Base-by-base conservation (phyloP, 179 eudicot genomes). In the Silene vulgaris region DNA sequence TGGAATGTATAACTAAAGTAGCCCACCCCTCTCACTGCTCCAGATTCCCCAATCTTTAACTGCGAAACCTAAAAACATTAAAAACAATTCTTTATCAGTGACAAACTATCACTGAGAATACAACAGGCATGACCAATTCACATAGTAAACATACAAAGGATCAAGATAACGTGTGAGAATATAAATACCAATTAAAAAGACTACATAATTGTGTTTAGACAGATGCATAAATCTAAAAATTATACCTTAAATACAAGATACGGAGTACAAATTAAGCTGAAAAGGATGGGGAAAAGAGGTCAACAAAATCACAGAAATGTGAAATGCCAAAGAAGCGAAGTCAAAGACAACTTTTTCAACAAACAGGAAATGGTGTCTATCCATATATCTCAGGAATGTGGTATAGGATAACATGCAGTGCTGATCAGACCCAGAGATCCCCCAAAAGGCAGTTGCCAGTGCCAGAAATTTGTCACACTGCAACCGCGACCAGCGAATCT, bases 11-110 rank as follows among this genome's bases (percentile, higher is more conserved):
- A 66, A 57, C 21, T 64, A 57, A 29, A 17, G 57, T 65, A 68
- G 78, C 90, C 82, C 76, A 94, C 97, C 93, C 98, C 97, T 62
- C 81, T 82, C 48, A 85, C 95, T 75, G 81, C 75, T 76, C 93
- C 96, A 21, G 96, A 80, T 65, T 90, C 96, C 11, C 77, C 95
- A 78, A 85, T 80, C 82, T 86, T 80, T 81, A 95, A 83, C 75
- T 85, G 77, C 8, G 89, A 95, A 65, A 95, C 97, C 99, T 95
- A 50, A 35, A 57, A 64, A 74, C 3, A 71, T 9, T 20, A 16
- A 73, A 28, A 12, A 63, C 26, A 30, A 0, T 2, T 57, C 11
- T 57, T 19, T n/a, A 54, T 71, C 48, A 75, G 71, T 66, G 65
- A 48, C 23, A 35, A 32, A 23, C 28, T 72, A 17, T 62, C 50